Percentiles rank a stretch among this genome's conserved stretches.
phyloP scores from a whole-genome alignment of 139 green algal species.

The Asterochloris sp. region DNA sequence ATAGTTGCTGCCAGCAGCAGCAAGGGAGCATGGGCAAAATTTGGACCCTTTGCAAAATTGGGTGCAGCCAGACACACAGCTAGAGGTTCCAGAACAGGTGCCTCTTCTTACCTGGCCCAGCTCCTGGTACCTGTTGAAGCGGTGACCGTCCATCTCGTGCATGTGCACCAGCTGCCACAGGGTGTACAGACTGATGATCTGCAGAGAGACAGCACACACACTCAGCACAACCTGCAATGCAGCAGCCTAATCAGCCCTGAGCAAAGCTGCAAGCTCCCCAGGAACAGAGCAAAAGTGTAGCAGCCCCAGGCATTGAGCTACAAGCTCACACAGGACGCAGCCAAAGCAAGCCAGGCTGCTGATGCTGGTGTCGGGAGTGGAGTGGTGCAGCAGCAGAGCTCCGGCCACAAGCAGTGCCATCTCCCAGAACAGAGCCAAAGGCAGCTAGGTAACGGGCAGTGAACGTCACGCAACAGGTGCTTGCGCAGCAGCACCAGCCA shows the following conservation, averaged over 20 bases:
- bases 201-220: not conserved
- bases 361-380: too few relatives aligned
- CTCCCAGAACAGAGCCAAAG: not conserved
- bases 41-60: too few relatives aligned
- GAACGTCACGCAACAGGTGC: not conserved
- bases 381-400: too few relatives aligned
- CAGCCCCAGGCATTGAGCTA: too few relatives aligned
- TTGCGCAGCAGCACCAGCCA: not conserved
- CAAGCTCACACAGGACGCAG: not conserved
- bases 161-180: conserved; percentile 26
- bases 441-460: not conserved
- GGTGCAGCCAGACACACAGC: not conserved
- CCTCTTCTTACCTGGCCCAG: conserved; percentile 13
- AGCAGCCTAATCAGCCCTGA: not conserved
- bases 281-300: not conserved
- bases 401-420: not conserved
- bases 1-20: too few relatives aligned
- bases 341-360: not conserved
- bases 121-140: conserved; percentile 32
- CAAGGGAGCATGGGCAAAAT: too few relatives aligned
- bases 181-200: conserved; percentile 16
- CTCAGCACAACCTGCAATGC: not conserved
- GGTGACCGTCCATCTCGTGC: conserved; percentile 23
- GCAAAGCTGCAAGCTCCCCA: not conserved
- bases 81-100: not conserved